A percentile compares a stretch with the other conserved stretches of the same genome.
These are phyloP conservation scores for Colletotrichum sp. DNA, from an alignment of 2,329 filamentous ascomycete species.

Conservation along the genomic window DNA sequence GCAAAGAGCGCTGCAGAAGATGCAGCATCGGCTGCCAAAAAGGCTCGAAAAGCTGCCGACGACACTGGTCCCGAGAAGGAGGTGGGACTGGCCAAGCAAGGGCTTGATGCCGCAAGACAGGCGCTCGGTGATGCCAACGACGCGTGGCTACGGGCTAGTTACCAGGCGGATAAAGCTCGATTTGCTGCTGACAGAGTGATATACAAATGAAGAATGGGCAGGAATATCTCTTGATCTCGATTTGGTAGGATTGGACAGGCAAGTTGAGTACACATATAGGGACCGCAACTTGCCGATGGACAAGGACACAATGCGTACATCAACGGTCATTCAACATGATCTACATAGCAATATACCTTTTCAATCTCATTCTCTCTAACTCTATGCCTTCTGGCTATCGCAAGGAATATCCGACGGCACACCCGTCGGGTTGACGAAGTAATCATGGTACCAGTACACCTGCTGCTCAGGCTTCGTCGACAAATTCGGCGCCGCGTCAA, in stretches of 20 bases:
- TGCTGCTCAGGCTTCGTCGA: slow-evolving; percentile 1
- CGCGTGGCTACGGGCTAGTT: neutral
- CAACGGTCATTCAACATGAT: neutral
- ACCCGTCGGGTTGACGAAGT: slow-evolving; percentile 6
- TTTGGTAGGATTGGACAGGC: neutral
- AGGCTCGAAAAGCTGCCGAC: neutral
- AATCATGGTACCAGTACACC: slow-evolving; percentile 18
- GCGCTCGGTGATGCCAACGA: neutral
- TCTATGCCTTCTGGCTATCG: neutral
- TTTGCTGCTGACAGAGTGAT: neutral
- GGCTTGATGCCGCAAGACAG: neutral
- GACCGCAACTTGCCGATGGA: rapidly evolving
- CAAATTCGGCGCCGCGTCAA: slow-evolving; percentile 4
- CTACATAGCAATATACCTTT: neutral
- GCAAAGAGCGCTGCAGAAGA: neutral
- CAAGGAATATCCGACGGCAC: slow-evolving; percentile 14
- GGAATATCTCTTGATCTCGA: neutral
- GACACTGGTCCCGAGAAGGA: neutral
- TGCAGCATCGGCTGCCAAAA: neutral
- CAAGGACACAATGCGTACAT: neutral
- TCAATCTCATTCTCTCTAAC: neutral
- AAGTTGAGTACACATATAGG: neutral
- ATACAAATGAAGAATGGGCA: neutral
- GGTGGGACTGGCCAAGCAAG: neutral
- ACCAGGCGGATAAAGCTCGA: neutral